phyloP scores from a whole-genome alignment of 2,329 filamentous ascomycete genomes.

The Graphiopsis chlorocephala region DNA sequence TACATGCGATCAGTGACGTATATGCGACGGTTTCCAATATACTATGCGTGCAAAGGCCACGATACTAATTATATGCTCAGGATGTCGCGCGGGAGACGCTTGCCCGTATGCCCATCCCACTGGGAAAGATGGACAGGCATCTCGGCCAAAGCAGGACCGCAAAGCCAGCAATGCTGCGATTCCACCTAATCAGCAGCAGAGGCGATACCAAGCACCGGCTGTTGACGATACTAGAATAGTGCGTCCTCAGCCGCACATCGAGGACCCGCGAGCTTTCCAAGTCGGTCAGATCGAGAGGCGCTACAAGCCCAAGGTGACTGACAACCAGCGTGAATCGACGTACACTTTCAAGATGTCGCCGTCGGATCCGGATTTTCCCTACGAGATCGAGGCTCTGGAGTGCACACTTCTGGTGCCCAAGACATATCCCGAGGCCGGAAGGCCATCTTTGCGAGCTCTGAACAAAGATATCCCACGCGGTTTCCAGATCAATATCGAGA shows the following conservation, averaged over 20 bases:
- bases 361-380: slow-evolving; percentile 81
- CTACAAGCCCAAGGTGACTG: slow-evolving; percentile 53
- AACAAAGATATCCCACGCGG: slow-evolving; percentile 70
- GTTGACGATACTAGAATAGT: slow-evolving; percentile 52
- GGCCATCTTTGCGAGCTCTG: slow-evolving; percentile 60
- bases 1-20: not conserved
- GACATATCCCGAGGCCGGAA: slow-evolving; percentile 56
- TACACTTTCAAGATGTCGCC: slow-evolving; percentile 65
- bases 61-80: slow-evolving; percentile 27
- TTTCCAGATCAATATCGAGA: slow-evolving; percentile 73
- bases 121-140: not conserved
- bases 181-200: slow-evolving; percentile 17
- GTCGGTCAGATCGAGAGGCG: slow-evolving; percentile 68
- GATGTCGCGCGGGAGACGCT: slow-evolving; percentile 52
- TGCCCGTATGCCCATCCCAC: slow-evolving; percentile 41
- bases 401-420: slow-evolving; percentile 66
- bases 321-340: slow-evolving; percentile 51
- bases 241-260: slow-evolving; percentile 58
- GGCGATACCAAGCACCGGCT: slow-evolving; percentile 32
- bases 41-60: not conserved
- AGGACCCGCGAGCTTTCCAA: slow-evolving; percentile 72
- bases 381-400: slow-evolving; percentile 66
- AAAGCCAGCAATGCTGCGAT: slow-evolving; percentile 18
- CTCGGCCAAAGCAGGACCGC: slow-evolving; percentile 1
- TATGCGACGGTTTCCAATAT: not conserved